phyloP scores from a whole-genome alignment of 805 yeast species.

The Wickerhamiella australiensis region DNA sequence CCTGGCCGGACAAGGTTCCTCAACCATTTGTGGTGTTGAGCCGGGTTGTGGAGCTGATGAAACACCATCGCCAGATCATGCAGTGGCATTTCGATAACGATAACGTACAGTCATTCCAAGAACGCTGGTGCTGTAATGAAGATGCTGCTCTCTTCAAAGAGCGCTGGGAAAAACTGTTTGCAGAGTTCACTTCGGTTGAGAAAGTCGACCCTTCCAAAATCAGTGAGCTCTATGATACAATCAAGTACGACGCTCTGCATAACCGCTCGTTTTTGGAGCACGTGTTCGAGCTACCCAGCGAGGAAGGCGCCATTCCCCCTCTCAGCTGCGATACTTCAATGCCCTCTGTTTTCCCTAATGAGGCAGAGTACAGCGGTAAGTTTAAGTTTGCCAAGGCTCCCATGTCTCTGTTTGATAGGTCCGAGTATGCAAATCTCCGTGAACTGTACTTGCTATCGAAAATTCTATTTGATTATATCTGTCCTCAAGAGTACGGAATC shows the following conservation, averaged over 20 bases:
- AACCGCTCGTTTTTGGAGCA: constrained; percentile 78
- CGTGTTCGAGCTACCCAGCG: constrained; percentile 42
- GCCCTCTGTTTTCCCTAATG: constrained; percentile 24
- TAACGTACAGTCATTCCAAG: constrained; percentile 57
- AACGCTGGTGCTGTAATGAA: constrained; percentile 93
- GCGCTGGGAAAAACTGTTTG: constrained; percentile 93
- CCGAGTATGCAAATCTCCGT: constrained; percentile 65
- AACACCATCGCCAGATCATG: constrained; percentile 75
- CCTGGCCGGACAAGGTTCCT: constrained; percentile 98
- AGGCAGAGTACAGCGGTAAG: constrained; percentile 25
- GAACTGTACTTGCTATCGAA: constrained; percentile 84
- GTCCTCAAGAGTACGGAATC: constrained; percentile 98
- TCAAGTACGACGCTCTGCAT: constrained; percentile 96
- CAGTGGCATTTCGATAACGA: constrained; percentile 59
- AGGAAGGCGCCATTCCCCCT: constrained; percentile 18
- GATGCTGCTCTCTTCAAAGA: constrained; percentile 83
- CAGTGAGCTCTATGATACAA: constrained; percentile 91
- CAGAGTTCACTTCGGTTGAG: constrained; percentile 82
- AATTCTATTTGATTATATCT: constrained; percentile 88
- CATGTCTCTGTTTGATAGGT: constrained; percentile 54
- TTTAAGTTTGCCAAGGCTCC: constrained; percentile 26
- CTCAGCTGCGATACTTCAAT: constrained; percentile 30
- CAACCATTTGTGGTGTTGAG: constrained; percentile 91
- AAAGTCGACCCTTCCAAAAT: constrained; percentile 96
- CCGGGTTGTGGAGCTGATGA: constrained; percentile 91